Base-by-base conservation (phyloP, 805 yeast species). In the Maudiozyma bulderi region DNA sequence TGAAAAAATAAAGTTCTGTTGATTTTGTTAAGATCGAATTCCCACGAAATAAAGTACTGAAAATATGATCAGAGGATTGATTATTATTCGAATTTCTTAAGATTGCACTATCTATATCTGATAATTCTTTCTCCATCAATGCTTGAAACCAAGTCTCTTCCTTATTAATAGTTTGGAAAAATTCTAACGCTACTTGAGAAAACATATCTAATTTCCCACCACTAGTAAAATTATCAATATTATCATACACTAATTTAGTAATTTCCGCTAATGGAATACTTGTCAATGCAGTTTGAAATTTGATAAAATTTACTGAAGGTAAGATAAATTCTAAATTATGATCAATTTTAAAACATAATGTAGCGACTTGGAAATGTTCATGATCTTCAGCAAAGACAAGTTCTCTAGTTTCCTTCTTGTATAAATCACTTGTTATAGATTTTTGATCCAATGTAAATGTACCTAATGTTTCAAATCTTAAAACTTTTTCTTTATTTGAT, bases 11-110 rank as follows among this genome's bases (percentile, higher is more conserved):
- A 51, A 77, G 73, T 58, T 91, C 99, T 48, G 90, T 63, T 0
- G 95, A 75, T 61, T 86, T 86, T 0, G 96, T 82, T 52, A 93
- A 72, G 5, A 91, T 73, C 1, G 95, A 81, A 49, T 87, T 85
- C 0, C 96, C 96, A 56, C 99, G 73, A 59, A 91, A 91, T 13
- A 87, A 62, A 0, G 86, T 75, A 53, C 78, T 82, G 54, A 77
- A 75, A 3, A 80, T 41, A 71, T 60, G 61, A 8, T 54, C 50
- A 3, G 61, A 56, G 14, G 58, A 49, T 10, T 53, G 66, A n/a
- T 47, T 47, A 20, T 57, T 53, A 8, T 41, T 53, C 1, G 54
- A 47, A 47, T 57, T 62, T 47, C 52, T 57, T 1, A 57, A 38
- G 33, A 59, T 52, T 5, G 57, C 50, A 2, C 48, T 47, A 31